A percentile compares a stretch with the other conserved stretches of the same genome.
Conservation (phyloP, 768 basidiomycete species). For the Lactifluus subvellereus region DNA sequence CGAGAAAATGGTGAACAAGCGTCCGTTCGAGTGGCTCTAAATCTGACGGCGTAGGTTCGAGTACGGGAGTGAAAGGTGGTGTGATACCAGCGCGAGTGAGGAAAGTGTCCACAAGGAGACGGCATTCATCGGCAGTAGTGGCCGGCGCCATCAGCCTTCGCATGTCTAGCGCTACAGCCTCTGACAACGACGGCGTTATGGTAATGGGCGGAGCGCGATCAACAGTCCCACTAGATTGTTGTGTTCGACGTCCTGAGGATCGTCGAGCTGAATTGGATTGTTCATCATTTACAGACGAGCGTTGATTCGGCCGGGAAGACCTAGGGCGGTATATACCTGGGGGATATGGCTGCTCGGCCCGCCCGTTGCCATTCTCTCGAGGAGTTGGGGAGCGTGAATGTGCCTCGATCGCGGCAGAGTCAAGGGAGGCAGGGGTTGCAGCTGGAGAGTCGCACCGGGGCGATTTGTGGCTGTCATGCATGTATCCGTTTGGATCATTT, state of each 20-base stretch:
- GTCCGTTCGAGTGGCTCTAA: conserved; percentile 11
- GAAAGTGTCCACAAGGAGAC: conserved; percentile 78
- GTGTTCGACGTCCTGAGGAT: conserved; percentile 4
- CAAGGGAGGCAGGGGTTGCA: not conserved
- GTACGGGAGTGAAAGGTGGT: conserved; percentile 29
- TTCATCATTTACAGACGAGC: conserved; percentile 7
- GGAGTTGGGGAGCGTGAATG: not conserved
- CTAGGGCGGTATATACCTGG: conserved; percentile 1
- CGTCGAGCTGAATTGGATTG: not conserved
- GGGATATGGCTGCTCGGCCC: not conserved
- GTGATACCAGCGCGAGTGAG: conserved; percentile 36
- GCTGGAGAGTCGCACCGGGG: not conserved
- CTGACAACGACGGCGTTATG: conserved; percentile 33
- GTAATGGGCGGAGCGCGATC: conserved; percentile 23
- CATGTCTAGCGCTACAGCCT: conserved; percentile 56
- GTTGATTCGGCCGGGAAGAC: not conserved
- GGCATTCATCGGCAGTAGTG: conserved; percentile 75
- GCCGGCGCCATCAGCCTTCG: conserved; percentile 61
- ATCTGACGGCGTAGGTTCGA: conserved; percentile 21
- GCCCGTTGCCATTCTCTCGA: conserved; percentile 10
- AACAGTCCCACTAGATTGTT: conserved; percentile 16
- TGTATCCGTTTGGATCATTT: conserved; percentile 2
- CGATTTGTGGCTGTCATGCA: not conserved
- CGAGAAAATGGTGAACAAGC: conserved; percentile 16
- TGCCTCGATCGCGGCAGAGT: not conserved